A percentile compares a stretch with the other conserved stretches of the same genome.
These are phyloP conservation scores for Colletotrichum cuscutae DNA, from an alignment of 2,329 filamentous ascomycete species.

Conservation along the genomic window DNA sequence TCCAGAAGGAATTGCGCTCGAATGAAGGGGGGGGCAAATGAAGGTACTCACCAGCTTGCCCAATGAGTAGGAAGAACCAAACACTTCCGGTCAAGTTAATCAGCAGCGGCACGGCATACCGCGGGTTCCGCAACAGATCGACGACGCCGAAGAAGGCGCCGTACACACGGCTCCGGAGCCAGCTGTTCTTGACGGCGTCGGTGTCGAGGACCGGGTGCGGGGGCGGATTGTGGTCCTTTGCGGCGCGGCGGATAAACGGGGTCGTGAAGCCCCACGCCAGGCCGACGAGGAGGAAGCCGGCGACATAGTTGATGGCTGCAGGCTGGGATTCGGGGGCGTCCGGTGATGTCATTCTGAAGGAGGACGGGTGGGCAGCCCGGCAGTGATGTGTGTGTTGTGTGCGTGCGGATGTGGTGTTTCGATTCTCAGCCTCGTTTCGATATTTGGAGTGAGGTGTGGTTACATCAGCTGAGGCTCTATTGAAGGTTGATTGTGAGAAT, in stretches of 20 bases:
- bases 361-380: not conserved
- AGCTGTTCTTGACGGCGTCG: constrained; percentile 63
- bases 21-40: not conserved
- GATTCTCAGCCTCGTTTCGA: constrained; percentile 3
- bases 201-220: constrained; percentile 64
- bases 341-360: constrained; percentile 27
- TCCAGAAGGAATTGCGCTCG: not conserved
- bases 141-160: constrained; percentile 78
- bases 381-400: not conserved
- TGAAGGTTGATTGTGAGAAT: not conserved
- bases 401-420: not conserved
- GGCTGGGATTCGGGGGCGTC: constrained; percentile 46
- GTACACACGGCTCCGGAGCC: constrained; percentile 70
- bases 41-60: constrained; percentile 79
- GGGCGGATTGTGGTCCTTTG: constrained; percentile 76
- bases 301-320: constrained; percentile 80
- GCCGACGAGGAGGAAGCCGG: constrained; percentile 91
- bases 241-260: constrained; percentile 89
- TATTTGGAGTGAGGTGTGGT: not conserved
- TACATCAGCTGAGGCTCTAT: constrained; percentile 6
- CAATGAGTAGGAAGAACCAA: constrained; percentile 97
- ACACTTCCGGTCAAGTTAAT: constrained; percentile 92
- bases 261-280: constrained; percentile 94
- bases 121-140: constrained; percentile 82
- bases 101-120: constrained; percentile 85